Conservation (phyloP, 2,329 filamentous ascomycete genomes). For the Calonectria crousiana region DNA sequence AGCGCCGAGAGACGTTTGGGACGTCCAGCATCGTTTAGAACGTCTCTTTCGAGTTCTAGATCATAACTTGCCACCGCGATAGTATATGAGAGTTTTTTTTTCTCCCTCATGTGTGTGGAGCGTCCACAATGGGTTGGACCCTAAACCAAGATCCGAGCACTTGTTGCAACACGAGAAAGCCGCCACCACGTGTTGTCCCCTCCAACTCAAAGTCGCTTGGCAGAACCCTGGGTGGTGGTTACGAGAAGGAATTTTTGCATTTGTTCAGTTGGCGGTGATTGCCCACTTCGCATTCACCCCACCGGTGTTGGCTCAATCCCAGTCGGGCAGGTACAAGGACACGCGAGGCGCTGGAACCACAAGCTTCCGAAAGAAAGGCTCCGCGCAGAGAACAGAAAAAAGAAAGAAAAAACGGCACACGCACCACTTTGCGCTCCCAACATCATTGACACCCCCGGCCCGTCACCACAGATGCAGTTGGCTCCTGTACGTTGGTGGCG, state of each 20-base stretch:
- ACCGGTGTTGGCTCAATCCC: constrained; percentile 13
- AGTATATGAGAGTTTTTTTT: neutral
- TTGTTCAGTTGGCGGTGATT: constrained; percentile 10
- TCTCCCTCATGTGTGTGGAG: constrained; percentile 1
- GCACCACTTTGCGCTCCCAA: neutral
- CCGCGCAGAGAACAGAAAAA: neutral
- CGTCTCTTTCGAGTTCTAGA: neutral
- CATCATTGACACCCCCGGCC: neutral
- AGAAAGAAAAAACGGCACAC: neutral
- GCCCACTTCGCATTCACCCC: constrained; percentile 6
- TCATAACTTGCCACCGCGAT: neutral
- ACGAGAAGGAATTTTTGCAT: constrained; percentile 5
- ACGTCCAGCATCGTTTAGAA: neutral
- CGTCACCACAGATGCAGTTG: constrained; percentile 3
- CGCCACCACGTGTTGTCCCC: constrained; percentile 3
- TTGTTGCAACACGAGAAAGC: neutral
- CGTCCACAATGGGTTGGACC: neutral
- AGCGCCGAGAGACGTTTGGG: constrained; percentile 1
- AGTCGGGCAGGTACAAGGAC: constrained; percentile 21
- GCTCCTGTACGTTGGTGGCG: constrained; percentile 12
- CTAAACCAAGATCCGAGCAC: neutral
- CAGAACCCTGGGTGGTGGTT: constrained; percentile 5
- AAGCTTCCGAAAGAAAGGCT: neutral
- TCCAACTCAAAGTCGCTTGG: neutral
- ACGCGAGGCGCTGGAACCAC: neutral